These are phyloP conservation scores for Trypanosoma cruzi DNA, from an alignment of 208 protist genomes.

Conservation along the genomic window DNA sequence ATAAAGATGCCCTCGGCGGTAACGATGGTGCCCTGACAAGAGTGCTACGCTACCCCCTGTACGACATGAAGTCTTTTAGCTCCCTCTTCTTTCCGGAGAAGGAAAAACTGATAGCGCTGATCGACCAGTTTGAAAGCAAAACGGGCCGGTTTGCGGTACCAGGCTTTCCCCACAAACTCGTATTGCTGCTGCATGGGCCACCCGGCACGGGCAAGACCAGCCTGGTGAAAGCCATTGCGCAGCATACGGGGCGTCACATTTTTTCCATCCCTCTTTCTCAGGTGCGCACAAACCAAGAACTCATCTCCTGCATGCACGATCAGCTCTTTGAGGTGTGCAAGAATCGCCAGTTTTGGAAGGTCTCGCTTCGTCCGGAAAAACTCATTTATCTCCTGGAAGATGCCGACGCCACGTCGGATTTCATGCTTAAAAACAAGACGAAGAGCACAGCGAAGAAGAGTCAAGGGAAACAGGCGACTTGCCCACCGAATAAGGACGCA, in stretches of 20 bases:
- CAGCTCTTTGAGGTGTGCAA: conserved; percentile 51
- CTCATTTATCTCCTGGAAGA: conserved; percentile 91
- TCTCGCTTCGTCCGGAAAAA: conserved; percentile 51
- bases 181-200: conserved; percentile 92
- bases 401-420: conserved; percentile 71
- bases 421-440: conserved; percentile 44
- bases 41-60: conserved; percentile 76
- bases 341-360: conserved; percentile 9
- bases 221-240: conserved; percentile 89
- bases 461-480: conserved; percentile 14
- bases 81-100: conserved; percentile 92
- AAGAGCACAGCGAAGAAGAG: conserved; percentile 1
- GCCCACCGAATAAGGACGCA: conserved; percentile 23
- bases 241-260: conserved; percentile 80
- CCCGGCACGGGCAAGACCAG: conserved; percentile 96
- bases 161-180: conserved; percentile 87
- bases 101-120: conserved; percentile 67
- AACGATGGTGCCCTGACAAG: conserved; percentile 23
- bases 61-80: conserved; percentile 84
- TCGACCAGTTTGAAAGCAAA: conserved; percentile 79
- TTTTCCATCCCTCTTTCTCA: conserved; percentile 82
- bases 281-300: conserved; percentile 81
- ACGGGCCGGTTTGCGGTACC: conserved; percentile 87
- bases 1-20: background rate
- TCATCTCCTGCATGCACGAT: conserved; percentile 90